Conservation (phyloP, 129 eudicot species). For the Lactuca saligna region DNA sequence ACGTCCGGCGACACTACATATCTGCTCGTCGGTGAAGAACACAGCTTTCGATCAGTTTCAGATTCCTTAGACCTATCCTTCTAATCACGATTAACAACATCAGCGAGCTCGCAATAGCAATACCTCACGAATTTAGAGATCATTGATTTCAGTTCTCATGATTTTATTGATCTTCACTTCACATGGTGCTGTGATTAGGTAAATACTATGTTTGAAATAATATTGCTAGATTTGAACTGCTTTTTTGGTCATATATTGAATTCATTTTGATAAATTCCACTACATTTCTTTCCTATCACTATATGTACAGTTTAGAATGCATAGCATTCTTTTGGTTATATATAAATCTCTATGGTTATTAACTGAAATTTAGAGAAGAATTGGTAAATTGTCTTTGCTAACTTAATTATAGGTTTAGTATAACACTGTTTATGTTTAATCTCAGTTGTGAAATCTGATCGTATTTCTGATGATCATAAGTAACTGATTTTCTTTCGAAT, state of each 20-base stretch:
- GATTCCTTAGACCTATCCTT: neutral
- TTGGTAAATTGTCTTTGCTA: neutral
- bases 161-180: constrained; percentile 14
- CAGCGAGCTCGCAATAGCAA: neutral
- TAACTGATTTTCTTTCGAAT: neutral
- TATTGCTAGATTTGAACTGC: neutral
- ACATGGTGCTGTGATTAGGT: constrained; percentile 14
- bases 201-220: neutral
- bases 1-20: constrained; percentile 11
- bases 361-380: neutral
- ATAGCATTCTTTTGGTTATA: neutral
- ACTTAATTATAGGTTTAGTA: constrained; percentile 3
- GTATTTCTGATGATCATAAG: constrained; percentile 6
- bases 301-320: neutral
- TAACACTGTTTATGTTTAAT: neutral
- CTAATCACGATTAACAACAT: neutral
- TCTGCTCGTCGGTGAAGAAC: constrained; percentile 1
- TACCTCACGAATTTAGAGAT: constrained; percentile 6
- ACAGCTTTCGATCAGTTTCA: neutral
- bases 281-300: neutral
- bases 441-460: constrained; percentile 2
- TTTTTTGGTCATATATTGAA: neutral
- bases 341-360: neutral
- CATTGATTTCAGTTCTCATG: constrained; percentile 9
- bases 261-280: neutral